These are phyloP conservation scores for Clitopilus passeckerianus DNA, from an alignment of 768 basidiomycete genomes.

Conservation along the genomic window DNA sequence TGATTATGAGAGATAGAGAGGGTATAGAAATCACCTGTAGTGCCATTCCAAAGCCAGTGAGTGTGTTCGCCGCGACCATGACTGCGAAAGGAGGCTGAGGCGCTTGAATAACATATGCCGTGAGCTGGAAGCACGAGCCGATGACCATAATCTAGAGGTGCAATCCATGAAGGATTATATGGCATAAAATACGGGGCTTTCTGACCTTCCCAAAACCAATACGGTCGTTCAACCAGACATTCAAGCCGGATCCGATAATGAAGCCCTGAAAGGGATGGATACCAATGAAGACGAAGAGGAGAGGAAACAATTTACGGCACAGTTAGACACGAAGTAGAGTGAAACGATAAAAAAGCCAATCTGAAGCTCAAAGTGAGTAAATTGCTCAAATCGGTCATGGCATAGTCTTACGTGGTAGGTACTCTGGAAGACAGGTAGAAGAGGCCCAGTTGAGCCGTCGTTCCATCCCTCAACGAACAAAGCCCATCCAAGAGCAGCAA, in stretches of 20 bases:
- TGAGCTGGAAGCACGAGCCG: slow-evolving; percentile 24
- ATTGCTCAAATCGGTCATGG: background rate
- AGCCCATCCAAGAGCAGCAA: slow-evolving; percentile 34
- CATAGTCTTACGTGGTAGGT: slow-evolving; percentile 15
- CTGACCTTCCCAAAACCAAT: slow-evolving; percentile 44
- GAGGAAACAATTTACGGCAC: slow-evolving; percentile 17
- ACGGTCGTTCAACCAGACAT: slow-evolving; percentile 39
- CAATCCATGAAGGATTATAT: no score
- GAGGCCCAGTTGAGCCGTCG: slow-evolving; percentile 20
- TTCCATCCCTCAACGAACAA: slow-evolving; percentile 36
- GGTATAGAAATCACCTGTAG: slow-evolving; percentile 26
- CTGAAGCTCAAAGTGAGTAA: slow-evolving; percentile 13
- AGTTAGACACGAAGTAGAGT: slow-evolving; percentile 36
- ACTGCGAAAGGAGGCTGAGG: slow-evolving; percentile 49
- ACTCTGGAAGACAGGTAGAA: slow-evolving; percentile 20
- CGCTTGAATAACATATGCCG: slow-evolving; percentile 38
- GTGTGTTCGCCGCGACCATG: slow-evolving; percentile 36
- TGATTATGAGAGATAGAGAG: background rate
- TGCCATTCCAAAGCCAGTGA: slow-evolving; percentile 48
- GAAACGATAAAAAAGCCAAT: slow-evolving; percentile 45
- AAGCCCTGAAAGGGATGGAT: slow-evolving; percentile 32
- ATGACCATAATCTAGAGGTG: slow-evolving; percentile 13
- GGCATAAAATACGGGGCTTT: background rate
- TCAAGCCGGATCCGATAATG: slow-evolving; percentile 38
- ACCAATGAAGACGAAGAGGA: background rate